These are phyloP conservation scores for Phaeosphaeriaceae sp. DNA, from an alignment of 2,329 filamentous ascomycete genomes.

Conservation along the genomic window DNA sequence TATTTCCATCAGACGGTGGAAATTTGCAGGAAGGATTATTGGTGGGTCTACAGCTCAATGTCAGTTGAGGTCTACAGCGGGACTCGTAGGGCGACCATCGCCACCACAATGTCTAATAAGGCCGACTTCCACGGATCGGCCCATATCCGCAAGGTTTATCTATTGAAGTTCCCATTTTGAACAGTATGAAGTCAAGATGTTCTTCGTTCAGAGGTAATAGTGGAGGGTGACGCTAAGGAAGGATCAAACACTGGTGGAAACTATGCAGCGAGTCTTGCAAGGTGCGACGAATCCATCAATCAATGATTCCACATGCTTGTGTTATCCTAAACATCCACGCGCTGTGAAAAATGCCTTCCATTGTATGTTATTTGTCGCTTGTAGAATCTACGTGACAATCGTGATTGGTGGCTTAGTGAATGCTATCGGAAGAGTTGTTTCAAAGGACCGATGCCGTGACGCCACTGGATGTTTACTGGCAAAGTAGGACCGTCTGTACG, in stretches of 20 bases:
- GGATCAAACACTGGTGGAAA: conserved; percentile 45
- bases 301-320: background rate
- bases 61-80: conserved; percentile 15
- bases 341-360: background rate
- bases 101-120: background rate
- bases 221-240: conserved; percentile 26
- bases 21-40: conserved; percentile 34
- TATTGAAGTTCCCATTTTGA: conserved; percentile 22
- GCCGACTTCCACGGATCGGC: conserved; percentile 7
- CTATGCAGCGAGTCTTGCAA: conserved; percentile 17
- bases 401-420: background rate
- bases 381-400: background rate
- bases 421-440: conserved; percentile 1
- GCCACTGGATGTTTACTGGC: conserved; percentile 1
- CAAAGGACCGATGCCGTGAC: background rate
- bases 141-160: conserved; percentile 5
- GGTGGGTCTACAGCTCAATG: conserved; percentile 23
- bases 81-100: background rate
- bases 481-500: background rate
- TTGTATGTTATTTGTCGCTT: background rate
- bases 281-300: background rate
- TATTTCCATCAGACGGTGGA: conserved; percentile 23
- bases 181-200: conserved; percentile 12
- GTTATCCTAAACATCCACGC: background rate
- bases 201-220: conserved; percentile 19